These are phyloP conservation scores for Paraconiothyrium brasiliense DNA, from an alignment of 2,329 filamentous ascomycete species.

Conservation along the genomic window DNA sequence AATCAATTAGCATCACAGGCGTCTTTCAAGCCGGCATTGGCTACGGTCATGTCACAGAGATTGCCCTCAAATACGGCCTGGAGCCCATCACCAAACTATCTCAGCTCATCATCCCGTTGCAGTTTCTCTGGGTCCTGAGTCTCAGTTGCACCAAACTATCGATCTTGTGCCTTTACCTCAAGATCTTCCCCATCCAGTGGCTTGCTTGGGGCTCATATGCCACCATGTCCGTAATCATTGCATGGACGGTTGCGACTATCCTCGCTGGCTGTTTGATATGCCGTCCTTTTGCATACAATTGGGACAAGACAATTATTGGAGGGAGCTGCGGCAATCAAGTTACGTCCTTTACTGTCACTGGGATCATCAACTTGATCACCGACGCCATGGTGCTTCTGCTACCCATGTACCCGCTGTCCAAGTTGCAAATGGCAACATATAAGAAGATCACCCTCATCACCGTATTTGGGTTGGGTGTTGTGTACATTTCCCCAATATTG, in stretches of 20 bases:
- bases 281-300: not conserved
- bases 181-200: not conserved
- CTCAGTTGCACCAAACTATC: not conserved
- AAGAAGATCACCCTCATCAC: not conserved
- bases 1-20: not conserved
- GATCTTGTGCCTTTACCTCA: not conserved
- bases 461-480: not conserved
- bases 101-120: conserved; percentile 1
- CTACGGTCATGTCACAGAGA: conserved; percentile 1
- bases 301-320: not conserved
- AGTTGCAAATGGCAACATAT: not conserved
- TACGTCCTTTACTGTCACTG: not conserved
- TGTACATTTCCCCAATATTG: not conserved
- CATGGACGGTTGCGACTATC: not conserved
- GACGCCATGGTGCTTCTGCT: not conserved
- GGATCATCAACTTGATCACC: not conserved
- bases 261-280: conserved; percentile 1
- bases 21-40: conserved; percentile 1
- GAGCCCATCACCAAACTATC: not conserved
- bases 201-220: not conserved
- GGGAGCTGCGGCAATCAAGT: not conserved
- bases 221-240: not conserved
- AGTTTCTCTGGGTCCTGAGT: not conserved
- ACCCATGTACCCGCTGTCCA: not conserved
- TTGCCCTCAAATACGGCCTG: not conserved